Evolutionary conservation across 2,329 filamentous ascomycete species (phyloP).

Genomic region (Aphanoascus verrucosus): DNA sequence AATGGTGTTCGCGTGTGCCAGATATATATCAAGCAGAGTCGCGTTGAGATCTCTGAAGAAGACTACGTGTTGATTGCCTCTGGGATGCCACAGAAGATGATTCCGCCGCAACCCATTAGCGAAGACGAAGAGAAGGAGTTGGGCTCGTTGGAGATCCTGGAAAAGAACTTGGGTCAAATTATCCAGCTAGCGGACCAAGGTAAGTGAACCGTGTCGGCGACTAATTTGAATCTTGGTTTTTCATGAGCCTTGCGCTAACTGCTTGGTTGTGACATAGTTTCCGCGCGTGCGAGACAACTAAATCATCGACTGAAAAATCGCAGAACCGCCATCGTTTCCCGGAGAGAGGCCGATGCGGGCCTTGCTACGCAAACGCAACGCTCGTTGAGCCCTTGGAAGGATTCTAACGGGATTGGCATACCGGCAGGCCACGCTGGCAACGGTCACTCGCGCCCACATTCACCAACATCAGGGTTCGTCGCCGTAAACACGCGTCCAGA

Average conservation of each 20-base stretch:
- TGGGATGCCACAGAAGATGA: constrained; percentile 70
- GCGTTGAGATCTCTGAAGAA: constrained; percentile 77
- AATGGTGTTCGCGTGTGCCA: constrained; percentile 65
- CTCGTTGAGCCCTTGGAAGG: constrained; percentile 31
- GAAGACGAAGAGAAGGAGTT: constrained; percentile 81
- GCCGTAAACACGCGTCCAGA: constrained; percentile 47
- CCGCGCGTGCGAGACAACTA: constrained; percentile 62
- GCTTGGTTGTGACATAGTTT: constrained; percentile 38
- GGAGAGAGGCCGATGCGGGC: constrained; percentile 42
- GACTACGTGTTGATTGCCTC: constrained; percentile 77
- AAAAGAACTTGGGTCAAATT: constrained; percentile 64
- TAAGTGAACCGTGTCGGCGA: constrained; percentile 23
- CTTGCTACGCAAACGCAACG: constrained; percentile 25
- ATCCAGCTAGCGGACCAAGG: constrained; percentile 72
- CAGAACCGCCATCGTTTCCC: constrained; percentile 58
- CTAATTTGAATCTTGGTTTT: constrained; percentile 1
- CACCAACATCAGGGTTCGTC: constrained; percentile 45
- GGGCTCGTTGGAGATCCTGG: constrained; percentile 71
- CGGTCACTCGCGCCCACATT: constrained; percentile 29
- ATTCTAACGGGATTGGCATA: constrained; percentile 23
- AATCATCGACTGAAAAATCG: constrained; percentile 70
- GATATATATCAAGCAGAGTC: constrained; percentile 68
- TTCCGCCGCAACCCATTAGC: constrained; percentile 67
- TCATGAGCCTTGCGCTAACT: constrained; percentile 10
- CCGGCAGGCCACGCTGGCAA: constrained; percentile 22